Evolutionary conservation across 345 rosid genomes (phyloP), one percentile per base, ranked within the genome.

Genomic region (Heritiera fomes): DNA sequence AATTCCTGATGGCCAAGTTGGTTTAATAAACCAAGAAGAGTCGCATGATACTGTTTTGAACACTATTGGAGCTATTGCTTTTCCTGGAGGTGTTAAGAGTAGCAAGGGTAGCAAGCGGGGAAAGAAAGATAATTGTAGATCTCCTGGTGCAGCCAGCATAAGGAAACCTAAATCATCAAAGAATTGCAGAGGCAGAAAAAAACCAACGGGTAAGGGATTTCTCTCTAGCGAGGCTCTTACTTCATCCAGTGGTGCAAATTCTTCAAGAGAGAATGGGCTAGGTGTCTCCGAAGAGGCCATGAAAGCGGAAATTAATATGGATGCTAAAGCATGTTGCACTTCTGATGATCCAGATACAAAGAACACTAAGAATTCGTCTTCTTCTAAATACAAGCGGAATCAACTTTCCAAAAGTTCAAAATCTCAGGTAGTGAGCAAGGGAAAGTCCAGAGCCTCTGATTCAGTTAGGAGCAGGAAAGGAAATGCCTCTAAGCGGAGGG

Each of bases 1-100:
- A 76, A 86, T 84, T 84, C 92, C 93, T 78, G 99, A 90, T 75
- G 77, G 84, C 66, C 88, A 85, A 78, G 80, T 68, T 50, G 82
- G 78, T 78, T 79, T 83, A 76, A 83, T 84, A 78, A 85, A 75
- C 67, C 83, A 73, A 84, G 93, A 81, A 79, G 84, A 77, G 76
- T 77, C 79, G 68, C 85, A 73, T 43, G 81, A 77, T 82, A 65
- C 75, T 73, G 80, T 56, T 87, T 85, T 80, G 82, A 84, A 80
- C 74, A 78, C 87, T 79, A 75, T 87, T 38, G 81, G 85, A 80
- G 77, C 63, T 75, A 74, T 53, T 75, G 62, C 81, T 70, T 60
- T 74, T 75, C 59, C 80, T 78, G 68, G 70, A 79, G 80, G 53
- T 82, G 86, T 82, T 78, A 78, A 70, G 23, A 59, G 58, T 20